A percentile compares a stretch with the other conserved stretches of the same genome.
Conservation (phyloP, 768 basidiomycete species). For the Lactarius akahatsu region DNA sequence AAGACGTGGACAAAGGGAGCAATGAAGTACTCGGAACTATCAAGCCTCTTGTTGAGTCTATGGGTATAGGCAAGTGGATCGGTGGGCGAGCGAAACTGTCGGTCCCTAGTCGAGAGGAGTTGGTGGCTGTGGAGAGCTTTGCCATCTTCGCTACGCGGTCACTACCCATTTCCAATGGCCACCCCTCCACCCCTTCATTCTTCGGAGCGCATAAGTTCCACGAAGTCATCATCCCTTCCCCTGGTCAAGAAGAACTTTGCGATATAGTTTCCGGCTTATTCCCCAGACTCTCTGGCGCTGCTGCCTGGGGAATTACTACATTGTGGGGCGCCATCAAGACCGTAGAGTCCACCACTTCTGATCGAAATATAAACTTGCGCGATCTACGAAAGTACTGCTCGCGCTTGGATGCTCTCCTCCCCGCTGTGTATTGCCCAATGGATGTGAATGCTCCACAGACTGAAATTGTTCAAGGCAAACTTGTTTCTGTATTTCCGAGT, state of each 20-base stretch:
- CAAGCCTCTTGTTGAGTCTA: conserved; percentile 78
- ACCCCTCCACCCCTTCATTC: conserved; percentile 63
- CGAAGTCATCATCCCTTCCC: conserved; percentile 63
- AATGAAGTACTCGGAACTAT: conserved; percentile 86
- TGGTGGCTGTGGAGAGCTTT: conserved; percentile 78
- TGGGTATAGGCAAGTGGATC: conserved; percentile 67
- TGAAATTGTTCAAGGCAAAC: conserved; percentile 34
- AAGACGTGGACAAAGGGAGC: conserved; percentile 89
- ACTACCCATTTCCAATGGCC: conserved; percentile 45
- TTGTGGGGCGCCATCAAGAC: conserved; percentile 66
- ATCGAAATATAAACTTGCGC: conserved; percentile 66
- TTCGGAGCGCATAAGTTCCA: conserved; percentile 83
- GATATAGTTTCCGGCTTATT: conserved; percentile 70
- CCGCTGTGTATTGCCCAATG: conserved; percentile 46
- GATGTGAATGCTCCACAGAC: conserved; percentile 35
- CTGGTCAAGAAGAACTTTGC: conserved; percentile 63
- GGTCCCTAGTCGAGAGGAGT: conserved; percentile 69
- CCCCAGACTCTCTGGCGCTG: conserved; percentile 51
- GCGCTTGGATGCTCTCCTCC: conserved; percentile 63
- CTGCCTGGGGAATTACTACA: conserved; percentile 53
- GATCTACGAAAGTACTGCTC: conserved; percentile 84
- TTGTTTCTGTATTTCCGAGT: conserved; percentile 61
- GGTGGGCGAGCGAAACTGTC: conserved; percentile 68
- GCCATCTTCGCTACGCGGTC: conserved; percentile 90
- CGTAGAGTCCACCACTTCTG: conserved; percentile 51